A percentile compares a stretch with the other conserved stretches of the same genome.
phyloP scores from a whole-genome alignment of 2,329 filamentous ascomycete genomes.

The Fusarium nanum region DNA sequence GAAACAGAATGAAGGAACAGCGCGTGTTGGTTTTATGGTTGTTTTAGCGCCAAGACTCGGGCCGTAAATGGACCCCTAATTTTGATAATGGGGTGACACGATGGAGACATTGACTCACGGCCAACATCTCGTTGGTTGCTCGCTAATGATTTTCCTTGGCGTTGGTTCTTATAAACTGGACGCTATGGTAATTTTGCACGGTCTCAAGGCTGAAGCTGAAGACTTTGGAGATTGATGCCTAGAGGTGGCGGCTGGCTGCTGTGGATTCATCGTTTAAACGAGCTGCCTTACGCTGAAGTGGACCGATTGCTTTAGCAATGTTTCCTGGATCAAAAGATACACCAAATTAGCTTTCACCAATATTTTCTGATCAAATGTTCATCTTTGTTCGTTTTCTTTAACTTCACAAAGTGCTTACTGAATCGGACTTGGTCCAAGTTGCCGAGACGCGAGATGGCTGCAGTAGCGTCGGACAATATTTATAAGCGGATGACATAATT shows the following conservation, averaged over 20 bases:
- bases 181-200: background rate
- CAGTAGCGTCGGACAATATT: conserved; percentile 13
- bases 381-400: background rate
- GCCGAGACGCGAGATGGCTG: background rate
- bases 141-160: background rate
- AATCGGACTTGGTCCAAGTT: background rate
- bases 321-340: too few relatives aligned
- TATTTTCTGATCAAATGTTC: too few relatives aligned
- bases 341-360: accelerated
- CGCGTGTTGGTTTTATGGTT: background rate
- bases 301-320: too few relatives aligned
- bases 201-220: background rate
- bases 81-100: background rate
- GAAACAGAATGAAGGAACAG: too few relatives aligned
- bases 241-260: background rate
- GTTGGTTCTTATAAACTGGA: background rate
- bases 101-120: background rate
- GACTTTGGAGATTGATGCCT: background rate
- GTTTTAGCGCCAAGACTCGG: background rate
- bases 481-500: conserved; percentile 41
- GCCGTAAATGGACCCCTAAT: background rate
- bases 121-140: background rate
- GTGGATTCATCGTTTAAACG: too few relatives aligned
- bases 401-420: background rate
- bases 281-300: too few relatives aligned